phyloP scores from a whole-genome alignment of 768 basidiomycete genomes.

The Suillus sp. region DNA sequence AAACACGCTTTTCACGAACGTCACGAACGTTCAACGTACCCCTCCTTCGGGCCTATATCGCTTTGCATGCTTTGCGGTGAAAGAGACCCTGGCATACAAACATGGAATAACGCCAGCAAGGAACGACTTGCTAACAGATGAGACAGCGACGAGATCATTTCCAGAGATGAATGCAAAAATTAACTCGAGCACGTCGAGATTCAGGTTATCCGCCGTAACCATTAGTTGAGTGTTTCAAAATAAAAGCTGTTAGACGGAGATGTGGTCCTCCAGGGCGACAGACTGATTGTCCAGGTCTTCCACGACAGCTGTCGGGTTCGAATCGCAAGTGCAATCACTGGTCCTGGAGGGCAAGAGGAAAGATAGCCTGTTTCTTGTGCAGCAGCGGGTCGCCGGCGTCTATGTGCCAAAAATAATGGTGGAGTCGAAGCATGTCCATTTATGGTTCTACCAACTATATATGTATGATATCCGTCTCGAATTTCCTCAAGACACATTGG shows the following conservation, averaged over 20 bases:
- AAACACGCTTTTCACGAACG: background rate
- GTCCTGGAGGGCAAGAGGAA: background rate
- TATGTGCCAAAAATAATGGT: background rate
- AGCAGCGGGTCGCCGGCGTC: background rate
- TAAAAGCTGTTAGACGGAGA: background rate
- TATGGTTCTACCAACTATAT: background rate
- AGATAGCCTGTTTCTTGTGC: background rate
- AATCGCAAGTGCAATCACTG: background rate
- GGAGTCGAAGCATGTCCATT: background rate
- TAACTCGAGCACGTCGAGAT: conserved; percentile 73
- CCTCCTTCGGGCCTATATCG: conserved; percentile 39
- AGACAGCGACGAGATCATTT: conserved; percentile 57
- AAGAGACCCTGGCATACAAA: conserved; percentile 60
- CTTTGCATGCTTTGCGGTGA: conserved; percentile 58
- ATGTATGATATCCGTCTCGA: background rate
- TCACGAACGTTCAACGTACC: conserved; percentile 37
- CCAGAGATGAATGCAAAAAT: conserved; percentile 57
- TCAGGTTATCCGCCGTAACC: conserved; percentile 68
- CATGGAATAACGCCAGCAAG: conserved; percentile 62
- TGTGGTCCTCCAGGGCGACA: too few species aligned
- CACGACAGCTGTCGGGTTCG: background rate
- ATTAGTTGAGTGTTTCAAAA: conserved; percentile 34
- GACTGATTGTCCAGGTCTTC: background rate
- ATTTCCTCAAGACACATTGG: background rate
- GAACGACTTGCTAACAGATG: conserved; percentile 68